A percentile compares a stretch with the other conserved stretches of the same genome.
Evolutionary conservation across 2,329 filamentous ascomycete genomes (phyloP).

Genomic region (Ascochyta clinopodiicola): DNA sequence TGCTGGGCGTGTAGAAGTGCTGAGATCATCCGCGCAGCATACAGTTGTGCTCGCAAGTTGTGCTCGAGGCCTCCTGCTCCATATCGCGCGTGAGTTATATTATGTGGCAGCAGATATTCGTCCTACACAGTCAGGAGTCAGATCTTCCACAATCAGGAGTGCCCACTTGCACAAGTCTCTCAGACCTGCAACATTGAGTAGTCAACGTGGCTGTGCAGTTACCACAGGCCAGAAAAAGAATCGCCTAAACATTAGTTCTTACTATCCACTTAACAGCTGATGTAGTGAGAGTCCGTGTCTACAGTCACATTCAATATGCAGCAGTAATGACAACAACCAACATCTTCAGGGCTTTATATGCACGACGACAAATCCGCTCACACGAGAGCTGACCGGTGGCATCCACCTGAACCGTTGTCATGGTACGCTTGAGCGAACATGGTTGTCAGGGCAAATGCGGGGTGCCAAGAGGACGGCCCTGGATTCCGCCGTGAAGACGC

Average conservation of each 20-base stretch:
- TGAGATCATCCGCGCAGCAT: constrained; percentile 2
- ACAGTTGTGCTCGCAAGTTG: constrained; percentile 8
- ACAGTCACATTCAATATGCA: not conserved
- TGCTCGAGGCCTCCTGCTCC: not conserved
- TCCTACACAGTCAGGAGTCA: not conserved
- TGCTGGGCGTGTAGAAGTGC: constrained; percentile 10
- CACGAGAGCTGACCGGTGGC: constrained; percentile 3
- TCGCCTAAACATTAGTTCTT: too few relatives aligned
- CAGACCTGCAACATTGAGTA: not conserved
- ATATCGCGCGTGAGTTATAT: constrained; percentile 3
- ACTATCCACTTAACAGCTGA: not conserved
- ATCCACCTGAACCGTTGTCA: constrained; percentile 15
- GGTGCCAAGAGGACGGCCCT: constrained; percentile 9
- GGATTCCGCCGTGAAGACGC: not conserved
- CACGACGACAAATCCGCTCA: not conserved
- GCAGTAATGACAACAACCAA: not conserved
- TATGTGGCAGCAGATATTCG: not conserved
- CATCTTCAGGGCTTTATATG: not conserved
- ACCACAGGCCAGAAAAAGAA: too few relatives aligned
- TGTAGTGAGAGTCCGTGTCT: not conserved
- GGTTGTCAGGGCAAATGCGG: constrained; percentile 14
- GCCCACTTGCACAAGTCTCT: not conserved
- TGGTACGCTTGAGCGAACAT: constrained; percentile 16
- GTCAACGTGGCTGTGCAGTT: too few relatives aligned
- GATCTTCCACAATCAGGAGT: not conserved